Conservation (phyloP, 768 basidiomycete species). For the Saitozyma sp. region DNA sequence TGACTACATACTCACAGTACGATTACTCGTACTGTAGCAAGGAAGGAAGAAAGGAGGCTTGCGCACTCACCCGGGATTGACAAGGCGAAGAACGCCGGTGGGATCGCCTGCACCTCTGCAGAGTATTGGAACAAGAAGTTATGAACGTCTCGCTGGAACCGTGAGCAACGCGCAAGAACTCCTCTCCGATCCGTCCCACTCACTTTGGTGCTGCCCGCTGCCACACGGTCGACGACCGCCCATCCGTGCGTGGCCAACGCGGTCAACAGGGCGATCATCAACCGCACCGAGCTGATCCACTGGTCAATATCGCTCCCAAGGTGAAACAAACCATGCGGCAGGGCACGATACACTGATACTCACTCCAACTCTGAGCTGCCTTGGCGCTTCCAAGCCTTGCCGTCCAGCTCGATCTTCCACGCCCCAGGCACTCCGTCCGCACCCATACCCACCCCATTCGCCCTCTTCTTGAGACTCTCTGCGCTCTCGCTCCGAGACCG, state of each 20-base stretch:
- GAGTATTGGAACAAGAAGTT: slow-evolving; percentile 40
- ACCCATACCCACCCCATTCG: slow-evolving; percentile 1
- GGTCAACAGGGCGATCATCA: slow-evolving; percentile 32
- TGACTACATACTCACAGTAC: not conserved
- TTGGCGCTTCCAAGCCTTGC: slow-evolving; percentile 36
- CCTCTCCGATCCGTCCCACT: too few relatives aligned
- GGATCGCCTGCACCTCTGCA: slow-evolving; percentile 10
- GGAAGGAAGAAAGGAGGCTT: too few relatives aligned
- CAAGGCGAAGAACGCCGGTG: slow-evolving; percentile 41
- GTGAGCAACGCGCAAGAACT: too few relatives aligned
- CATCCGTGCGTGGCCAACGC: slow-evolving; percentile 37
- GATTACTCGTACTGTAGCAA: too few relatives aligned
- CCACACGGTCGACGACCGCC: slow-evolving; percentile 25
- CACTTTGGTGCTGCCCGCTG: slow-evolving; percentile 28
- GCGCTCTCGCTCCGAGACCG: slow-evolving; percentile 14
- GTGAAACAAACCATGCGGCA: slow-evolving; percentile 5
- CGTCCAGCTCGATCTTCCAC: slow-evolving; percentile 34
- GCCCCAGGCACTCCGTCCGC: slow-evolving; percentile 9
- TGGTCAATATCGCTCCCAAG: not conserved
- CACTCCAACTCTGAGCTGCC: slow-evolving; percentile 42
- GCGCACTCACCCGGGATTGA: slow-evolving; percentile 36
- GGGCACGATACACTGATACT: slow-evolving; percentile 8
- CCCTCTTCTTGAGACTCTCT: slow-evolving; percentile 2
- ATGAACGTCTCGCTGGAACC: slow-evolving; percentile 27
- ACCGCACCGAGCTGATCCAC: slow-evolving; percentile 27